Evolutionary conservation across 495 filamentous ascomycete genomes (phyloP).

Genomic region (Pyrenula aspistea): DNA sequence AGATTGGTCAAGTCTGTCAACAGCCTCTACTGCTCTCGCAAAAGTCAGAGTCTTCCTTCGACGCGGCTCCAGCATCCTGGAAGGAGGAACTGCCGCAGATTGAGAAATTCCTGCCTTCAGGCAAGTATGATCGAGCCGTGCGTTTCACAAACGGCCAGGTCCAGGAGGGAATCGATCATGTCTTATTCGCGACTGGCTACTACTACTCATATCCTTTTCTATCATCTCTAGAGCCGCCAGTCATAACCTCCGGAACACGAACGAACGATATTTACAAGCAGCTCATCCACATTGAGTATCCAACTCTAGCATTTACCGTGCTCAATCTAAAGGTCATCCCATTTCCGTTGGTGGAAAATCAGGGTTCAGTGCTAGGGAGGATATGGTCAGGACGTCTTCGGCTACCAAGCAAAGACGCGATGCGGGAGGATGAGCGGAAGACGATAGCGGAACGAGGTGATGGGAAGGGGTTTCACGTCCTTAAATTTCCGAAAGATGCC

Average conservation of each 20-base stretch:
- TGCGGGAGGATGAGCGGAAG: slow-evolving; percentile 51
- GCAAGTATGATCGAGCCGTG: slow-evolving; percentile 28
- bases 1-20: slow-evolving; percentile 46
- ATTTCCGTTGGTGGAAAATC: slow-evolving; percentile 68
- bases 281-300: slow-evolving; percentile 60
- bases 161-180: slow-evolving; percentile 36
- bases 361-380: slow-evolving; percentile 63
- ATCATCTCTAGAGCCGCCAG: slow-evolving; percentile 36
- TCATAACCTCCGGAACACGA: slow-evolving; percentile 57
- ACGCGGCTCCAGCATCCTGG: slow-evolving; percentile 12
- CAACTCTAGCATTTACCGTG: slow-evolving; percentile 67
- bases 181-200: slow-evolving; percentile 48
- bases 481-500: slow-evolving; percentile 64
- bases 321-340: slow-evolving; percentile 73
- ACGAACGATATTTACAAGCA: slow-evolving; percentile 63
- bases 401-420: slow-evolving; percentile 48
- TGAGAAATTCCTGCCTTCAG: slow-evolving; percentile 36
- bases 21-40: slow-evolving; percentile 42
- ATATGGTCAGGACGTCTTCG: slow-evolving; percentile 57
- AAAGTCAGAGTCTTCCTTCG: slow-evolving; percentile 28
- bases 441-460: slow-evolving; percentile 28
- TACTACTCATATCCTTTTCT: slow-evolving; percentile 45
- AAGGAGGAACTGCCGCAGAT: slow-evolving; percentile 50
- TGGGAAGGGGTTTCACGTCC: slow-evolving; percentile 46
- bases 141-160: slow-evolving; percentile 37